Conservation (phyloP, 2,329 filamentous ascomycete species). For the Colletotrichum zoysiae region DNA sequence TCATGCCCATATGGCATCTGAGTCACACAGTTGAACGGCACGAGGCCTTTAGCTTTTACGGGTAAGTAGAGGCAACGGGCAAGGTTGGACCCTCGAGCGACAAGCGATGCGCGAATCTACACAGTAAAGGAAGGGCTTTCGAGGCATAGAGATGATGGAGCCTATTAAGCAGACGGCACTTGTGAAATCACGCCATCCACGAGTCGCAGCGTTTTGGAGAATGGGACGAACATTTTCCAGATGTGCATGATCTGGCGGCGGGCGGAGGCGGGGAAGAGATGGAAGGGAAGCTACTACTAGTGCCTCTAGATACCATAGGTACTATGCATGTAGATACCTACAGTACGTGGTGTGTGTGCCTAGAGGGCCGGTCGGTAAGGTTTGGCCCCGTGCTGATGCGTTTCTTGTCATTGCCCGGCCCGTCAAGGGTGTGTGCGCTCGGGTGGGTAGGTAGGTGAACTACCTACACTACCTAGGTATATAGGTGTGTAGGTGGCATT, state of each 20-base stretch:
- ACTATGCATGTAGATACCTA: too few relatives aligned
- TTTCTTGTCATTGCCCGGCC: slow-evolving; percentile 5
- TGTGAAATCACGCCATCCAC: slow-evolving; percentile 36
- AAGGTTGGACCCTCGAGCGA: slow-evolving; percentile 11
- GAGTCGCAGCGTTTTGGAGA: slow-evolving; percentile 30
- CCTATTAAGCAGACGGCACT: slow-evolving; percentile 26
- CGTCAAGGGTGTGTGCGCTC: background rate
- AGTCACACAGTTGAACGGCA: slow-evolving; percentile 9
- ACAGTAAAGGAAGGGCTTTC: background rate
- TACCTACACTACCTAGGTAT: too few relatives aligned
- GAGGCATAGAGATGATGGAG: slow-evolving; percentile 12
- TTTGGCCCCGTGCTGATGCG: background rate
- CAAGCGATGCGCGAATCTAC: slow-evolving; percentile 5
- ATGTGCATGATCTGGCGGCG: slow-evolving; percentile 3
- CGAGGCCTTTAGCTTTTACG: background rate
- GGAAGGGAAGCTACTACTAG: background rate
- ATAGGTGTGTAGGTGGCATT: too few relatives aligned
- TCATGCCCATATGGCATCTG: background rate
- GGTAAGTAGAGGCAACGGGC: slow-evolving; percentile 1
- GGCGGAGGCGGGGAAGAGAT: slow-evolving; percentile 7
- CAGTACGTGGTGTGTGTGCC: too few relatives aligned
- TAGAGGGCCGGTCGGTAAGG: background rate
- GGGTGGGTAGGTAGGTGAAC: too few relatives aligned
- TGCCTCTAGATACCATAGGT: too few relatives aligned
- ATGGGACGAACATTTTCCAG: slow-evolving; percentile 38